phyloP scores from a whole-genome alignment of 441 rosid species.

The Erysimum pusillum region DNA sequence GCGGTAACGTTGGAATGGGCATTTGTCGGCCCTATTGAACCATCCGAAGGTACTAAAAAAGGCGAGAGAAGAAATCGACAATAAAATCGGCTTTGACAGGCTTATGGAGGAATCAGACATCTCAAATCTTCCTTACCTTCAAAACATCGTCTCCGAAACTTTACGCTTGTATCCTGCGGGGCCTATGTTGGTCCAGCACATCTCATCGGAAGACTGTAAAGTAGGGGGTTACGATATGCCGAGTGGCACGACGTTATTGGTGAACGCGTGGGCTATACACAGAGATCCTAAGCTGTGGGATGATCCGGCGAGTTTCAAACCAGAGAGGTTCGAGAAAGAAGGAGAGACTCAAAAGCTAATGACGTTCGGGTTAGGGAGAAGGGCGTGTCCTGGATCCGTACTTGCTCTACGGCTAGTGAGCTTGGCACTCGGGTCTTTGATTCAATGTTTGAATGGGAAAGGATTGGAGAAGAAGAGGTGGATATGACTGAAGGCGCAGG shows the following conservation, averaged over 20 bases:
- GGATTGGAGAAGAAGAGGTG: constrained; percentile 19
- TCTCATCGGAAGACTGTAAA: constrained; percentile 38
- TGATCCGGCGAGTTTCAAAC: constrained; percentile 29
- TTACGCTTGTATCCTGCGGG: constrained; percentile 50
- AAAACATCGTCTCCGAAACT: constrained; percentile 50
- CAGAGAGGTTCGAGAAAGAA: constrained; percentile 40
- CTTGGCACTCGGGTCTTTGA: constrained; percentile 30
- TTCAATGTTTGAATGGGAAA: constrained; percentile 45
- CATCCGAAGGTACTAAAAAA: constrained; percentile 34
- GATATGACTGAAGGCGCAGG: constrained; percentile 41
- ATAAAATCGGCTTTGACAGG: constrained; percentile 33
- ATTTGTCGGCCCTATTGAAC: constrained; percentile 51
- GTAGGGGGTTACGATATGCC: constrained; percentile 34
- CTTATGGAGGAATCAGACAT: constrained; percentile 51
- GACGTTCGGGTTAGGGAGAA: constrained; percentile 38
- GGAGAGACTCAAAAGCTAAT: constrained; percentile 27
- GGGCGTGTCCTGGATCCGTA: constrained; percentile 39
- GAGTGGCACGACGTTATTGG: constrained; percentile 12
- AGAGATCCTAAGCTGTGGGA: constrained; percentile 43
- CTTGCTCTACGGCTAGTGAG: constrained; percentile 34
- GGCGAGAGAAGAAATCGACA: constrained; percentile 47
- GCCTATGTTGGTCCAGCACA: constrained; percentile 48
- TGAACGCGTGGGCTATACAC: constrained; percentile 41
- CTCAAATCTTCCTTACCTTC: constrained; percentile 49
- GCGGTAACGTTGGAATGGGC: constrained; percentile 56